Percentiles rank a stretch among this genome's conserved stretches.
Conservation (phyloP, 345 rosid genomes). For the Acer negundo region DNA sequence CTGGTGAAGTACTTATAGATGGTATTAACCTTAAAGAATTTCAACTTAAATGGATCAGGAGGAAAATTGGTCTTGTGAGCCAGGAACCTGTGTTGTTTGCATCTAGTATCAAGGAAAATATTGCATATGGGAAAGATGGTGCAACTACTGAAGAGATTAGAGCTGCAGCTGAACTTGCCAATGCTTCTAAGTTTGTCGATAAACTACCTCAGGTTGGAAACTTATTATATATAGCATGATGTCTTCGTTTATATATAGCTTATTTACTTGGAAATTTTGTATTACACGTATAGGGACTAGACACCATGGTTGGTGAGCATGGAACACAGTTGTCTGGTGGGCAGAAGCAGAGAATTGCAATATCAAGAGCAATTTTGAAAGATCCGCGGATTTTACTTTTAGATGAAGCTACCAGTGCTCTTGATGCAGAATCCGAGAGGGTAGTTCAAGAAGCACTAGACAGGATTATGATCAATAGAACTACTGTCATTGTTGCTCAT, state of each 20-base stretch:
- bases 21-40: conserved; percentile 66
- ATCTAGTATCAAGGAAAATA: conserved; percentile 67
- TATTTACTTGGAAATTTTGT: background rate
- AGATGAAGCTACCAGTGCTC: conserved; percentile 93
- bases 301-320: conserved; percentile 91
- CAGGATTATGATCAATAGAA: conserved; percentile 72
- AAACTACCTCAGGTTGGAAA: conserved; percentile 81
- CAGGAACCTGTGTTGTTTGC: conserved; percentile 85
- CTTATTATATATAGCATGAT: no score
- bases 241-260: background rate
- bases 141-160: conserved; percentile 71
- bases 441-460: conserved; percentile 86
- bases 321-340: conserved; percentile 96
- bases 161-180: conserved; percentile 73
- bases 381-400: conserved; percentile 72
- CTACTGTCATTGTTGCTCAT: conserved; percentile 84
- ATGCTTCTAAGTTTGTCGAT: conserved; percentile 74
- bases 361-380: conserved; percentile 86
- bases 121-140: conserved; percentile 72
- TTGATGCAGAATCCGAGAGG: conserved; percentile 86
- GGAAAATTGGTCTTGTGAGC: conserved; percentile 77
- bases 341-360: conserved; percentile 92
- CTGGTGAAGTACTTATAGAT: conserved; percentile 67
- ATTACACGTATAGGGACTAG: conserved; percentile 49
- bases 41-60: conserved; percentile 75